Evolutionary conservation across 805 yeast species (phyloP).

Genomic region (Sugiyamaella valdiviana): DNA sequence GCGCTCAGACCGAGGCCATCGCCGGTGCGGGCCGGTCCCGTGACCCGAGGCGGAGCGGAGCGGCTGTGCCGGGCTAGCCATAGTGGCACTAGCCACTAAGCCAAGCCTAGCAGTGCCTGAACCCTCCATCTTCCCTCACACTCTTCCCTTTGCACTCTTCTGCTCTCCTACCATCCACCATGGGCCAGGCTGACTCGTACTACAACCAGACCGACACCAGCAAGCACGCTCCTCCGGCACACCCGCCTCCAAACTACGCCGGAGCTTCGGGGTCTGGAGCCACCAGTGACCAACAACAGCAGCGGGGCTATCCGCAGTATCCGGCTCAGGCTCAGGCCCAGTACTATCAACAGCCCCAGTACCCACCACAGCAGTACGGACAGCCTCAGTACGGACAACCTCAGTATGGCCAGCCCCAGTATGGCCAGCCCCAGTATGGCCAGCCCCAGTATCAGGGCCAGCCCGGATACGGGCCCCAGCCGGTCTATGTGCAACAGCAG

Average conservation of each 20-base stretch:
- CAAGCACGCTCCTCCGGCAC: conserved; percentile 8
- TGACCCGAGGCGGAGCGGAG: too few species aligned
- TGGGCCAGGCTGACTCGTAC: background rate
- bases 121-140: too few species aligned
- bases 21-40: too few species aligned
- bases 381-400: conserved; percentile 13
- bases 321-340: conserved; percentile 3
- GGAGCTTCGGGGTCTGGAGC: background rate
- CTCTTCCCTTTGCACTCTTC: too few species aligned
- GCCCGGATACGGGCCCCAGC: conserved; percentile 18
- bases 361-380: conserved; percentile 10
- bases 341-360: background rate
- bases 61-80: too few species aligned
- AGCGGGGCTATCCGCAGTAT: conserved; percentile 5
- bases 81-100: too few species aligned
- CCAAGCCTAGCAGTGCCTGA: too few species aligned
- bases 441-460: conserved; percentile 10
- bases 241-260: conserved; percentile 5
- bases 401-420: conserved; percentile 13
- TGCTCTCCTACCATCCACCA: too few species aligned
- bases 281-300: background rate
- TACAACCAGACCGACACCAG: conserved; percentile 1
- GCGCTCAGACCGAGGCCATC: too few species aligned
- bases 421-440: conserved; percentile 13
- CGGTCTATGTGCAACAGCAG: conserved; percentile 19